A percentile compares a stretch with the other conserved stretches of the same genome.
These are phyloP conservation scores for Backusella sp. DNA, from an alignment of 192 early-diverging fungal species.

Conservation along the genomic window DNA sequence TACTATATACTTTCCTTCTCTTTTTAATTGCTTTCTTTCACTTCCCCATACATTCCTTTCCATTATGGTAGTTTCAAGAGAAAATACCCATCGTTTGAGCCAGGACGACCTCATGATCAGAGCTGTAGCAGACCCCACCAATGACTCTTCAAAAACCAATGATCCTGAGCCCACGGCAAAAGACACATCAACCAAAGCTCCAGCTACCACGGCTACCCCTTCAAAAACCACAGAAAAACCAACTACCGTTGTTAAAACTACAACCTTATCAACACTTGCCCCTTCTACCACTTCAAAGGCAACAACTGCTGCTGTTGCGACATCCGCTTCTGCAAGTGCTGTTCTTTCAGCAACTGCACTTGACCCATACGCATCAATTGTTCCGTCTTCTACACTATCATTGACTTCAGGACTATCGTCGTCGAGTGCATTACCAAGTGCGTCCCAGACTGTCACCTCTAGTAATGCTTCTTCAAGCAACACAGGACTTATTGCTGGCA, in stretches of 20 bases:
- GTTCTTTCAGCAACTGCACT: neutral
- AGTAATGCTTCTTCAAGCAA: neutral
- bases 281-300: neutral
- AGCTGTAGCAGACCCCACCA: neutral
- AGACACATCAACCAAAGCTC: neutral
- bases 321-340: neutral
- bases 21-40: neutral
- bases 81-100: neutral
- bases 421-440: neutral
- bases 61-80: neutral
- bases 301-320: neutral
- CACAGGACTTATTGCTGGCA: slow-evolving; percentile 11
- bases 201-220: neutral
- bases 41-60: neutral
- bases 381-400: neutral
- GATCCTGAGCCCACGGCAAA: neutral
- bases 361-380: neutral
- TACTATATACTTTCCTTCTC: neutral
- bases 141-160: neutral
- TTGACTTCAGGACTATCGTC: neutral
- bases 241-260: neutral
- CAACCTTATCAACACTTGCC: neutral
- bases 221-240: neutral
- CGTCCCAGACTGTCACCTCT: neutral
- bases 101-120: neutral